These are phyloP conservation scores for Aspergillus transmontanensis DNA, from an alignment of 2,329 filamentous ascomycete genomes.

Conservation along the genomic window DNA sequence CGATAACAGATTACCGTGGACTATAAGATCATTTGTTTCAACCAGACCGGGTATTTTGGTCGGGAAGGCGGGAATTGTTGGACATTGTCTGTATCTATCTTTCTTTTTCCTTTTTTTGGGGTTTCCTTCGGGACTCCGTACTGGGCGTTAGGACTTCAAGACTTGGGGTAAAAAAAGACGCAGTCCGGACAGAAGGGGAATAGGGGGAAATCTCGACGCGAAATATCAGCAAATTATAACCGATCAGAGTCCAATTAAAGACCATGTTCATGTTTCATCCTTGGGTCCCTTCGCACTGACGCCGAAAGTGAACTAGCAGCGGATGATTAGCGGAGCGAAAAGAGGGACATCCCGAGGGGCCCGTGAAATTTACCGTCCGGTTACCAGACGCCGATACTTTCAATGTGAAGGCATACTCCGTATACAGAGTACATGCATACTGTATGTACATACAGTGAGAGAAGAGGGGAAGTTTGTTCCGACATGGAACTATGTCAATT, in stretches of 20 bases:
- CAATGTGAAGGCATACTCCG: neutral
- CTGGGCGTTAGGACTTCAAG: too few species aligned
- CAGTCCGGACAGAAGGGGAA: neutral
- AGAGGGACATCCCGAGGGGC: conserved; percentile 2
- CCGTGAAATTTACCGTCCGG: conserved; percentile 3
- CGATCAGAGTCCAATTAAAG: conserved; percentile 12
- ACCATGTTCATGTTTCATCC: conserved; percentile 10
- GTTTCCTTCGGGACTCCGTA: too few species aligned
- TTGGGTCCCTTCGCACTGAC: conserved; percentile 13
- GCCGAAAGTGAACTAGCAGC: conserved; percentile 13
- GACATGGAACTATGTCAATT: neutral
- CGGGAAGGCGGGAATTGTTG: neutral
- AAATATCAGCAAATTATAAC: neutral
- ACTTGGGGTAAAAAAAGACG: too few species aligned
- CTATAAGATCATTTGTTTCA: too few species aligned
- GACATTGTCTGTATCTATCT: neutral
- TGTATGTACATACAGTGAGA: neutral
- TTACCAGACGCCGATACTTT: neutral
- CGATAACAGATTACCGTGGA: neutral
- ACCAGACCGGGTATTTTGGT: neutral
- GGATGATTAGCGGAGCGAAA: conserved; percentile 20
- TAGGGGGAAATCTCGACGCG: too few species aligned
- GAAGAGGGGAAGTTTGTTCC: neutral
- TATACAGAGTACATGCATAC: too few species aligned
- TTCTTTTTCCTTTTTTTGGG: neutral